Evolutionary conservation across 371 early-diverging fungal genomes (phyloP).

Genomic region (Fennellomyces sp.): DNA sequence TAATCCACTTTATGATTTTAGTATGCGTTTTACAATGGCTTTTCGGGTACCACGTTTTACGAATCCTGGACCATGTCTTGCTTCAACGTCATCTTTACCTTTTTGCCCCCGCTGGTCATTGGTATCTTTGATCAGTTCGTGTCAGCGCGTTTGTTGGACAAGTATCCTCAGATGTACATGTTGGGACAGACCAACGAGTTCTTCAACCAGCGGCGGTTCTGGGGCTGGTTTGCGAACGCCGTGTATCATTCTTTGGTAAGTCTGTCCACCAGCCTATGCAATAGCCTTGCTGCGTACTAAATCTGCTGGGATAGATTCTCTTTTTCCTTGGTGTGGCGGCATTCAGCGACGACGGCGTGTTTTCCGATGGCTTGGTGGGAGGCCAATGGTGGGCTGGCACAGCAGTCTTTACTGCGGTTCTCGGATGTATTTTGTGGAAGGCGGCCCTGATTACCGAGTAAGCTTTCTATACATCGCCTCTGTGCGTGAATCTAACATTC

Average conservation of each 20-base stretch:
- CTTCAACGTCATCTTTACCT: conserved; percentile 91
- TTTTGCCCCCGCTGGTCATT: conserved; percentile 86
- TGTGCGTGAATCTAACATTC: background rate
- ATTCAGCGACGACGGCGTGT: conserved; percentile 64
- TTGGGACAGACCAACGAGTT: conserved; percentile 90
- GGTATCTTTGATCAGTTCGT: conserved; percentile 96
- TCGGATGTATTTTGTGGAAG: conserved; percentile 82
- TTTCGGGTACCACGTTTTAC: conserved; percentile 91
- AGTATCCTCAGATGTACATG: conserved; percentile 96
- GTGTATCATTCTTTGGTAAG: conserved; percentile 85
- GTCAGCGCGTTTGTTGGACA: conserved; percentile 89
- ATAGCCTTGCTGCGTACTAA: background rate
- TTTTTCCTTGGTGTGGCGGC: conserved; percentile 66
- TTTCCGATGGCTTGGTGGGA: conserved; percentile 64
- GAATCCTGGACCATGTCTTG: conserved; percentile 94
- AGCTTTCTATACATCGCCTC: conserved; percentile 15
- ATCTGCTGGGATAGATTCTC: conserved; percentile 40
- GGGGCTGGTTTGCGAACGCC: conserved; percentile 95
- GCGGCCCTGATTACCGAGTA: conserved; percentile 85
- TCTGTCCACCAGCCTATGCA: background rate
- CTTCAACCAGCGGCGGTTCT: conserved; percentile 92
- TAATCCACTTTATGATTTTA: conserved; percentile 21
- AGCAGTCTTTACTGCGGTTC: conserved; percentile 77
- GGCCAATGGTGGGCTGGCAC: conserved; percentile 85
- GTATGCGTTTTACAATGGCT: conserved; percentile 89